Percentiles rank a stretch among this genome's conserved stretches.
These are phyloP conservation scores for Mucor circinelloides DNA, from an alignment of 371 early-diverging fungal genomes.

Conservation along the genomic window DNA sequence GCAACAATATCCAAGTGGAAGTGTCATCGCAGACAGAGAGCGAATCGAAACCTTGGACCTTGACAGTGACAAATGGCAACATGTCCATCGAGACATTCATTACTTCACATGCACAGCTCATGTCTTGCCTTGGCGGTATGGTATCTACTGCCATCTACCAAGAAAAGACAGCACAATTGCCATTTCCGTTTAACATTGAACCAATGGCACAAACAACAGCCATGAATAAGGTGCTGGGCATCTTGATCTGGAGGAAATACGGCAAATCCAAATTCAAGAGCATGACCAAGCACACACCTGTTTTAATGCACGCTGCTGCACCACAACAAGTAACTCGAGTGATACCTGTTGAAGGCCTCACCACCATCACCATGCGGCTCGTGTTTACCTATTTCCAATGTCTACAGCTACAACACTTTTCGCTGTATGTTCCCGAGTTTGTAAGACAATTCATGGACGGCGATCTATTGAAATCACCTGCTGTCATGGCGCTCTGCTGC, in stretches of 20 bases:
- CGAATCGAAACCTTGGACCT: conserved; percentile 21
- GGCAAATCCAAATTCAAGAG: conserved; percentile 34
- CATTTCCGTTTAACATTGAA: background rate
- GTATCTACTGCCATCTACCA: conserved; percentile 22
- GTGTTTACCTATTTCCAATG: conserved; percentile 31
- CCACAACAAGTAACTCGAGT: background rate
- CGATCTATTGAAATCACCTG: conserved; percentile 21
- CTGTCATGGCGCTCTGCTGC: conserved; percentile 36
- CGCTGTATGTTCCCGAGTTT: conserved; percentile 30
- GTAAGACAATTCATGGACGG: conserved; percentile 16
- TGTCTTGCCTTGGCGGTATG: conserved; percentile 26
- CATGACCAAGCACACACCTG: conserved; percentile 11
- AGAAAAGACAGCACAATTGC: conserved; percentile 16
- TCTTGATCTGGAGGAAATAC: conserved; percentile 37
- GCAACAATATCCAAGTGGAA: conserved; percentile 4
- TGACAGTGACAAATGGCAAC: conserved; percentile 34
- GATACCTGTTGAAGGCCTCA: conserved; percentile 1
- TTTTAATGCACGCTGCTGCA: background rate
- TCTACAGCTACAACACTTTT: conserved; percentile 25
- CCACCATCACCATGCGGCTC: conserved; percentile 17
- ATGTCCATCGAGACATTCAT: conserved; percentile 39
- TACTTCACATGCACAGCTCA: conserved; percentile 29
- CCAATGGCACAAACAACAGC: background rate
- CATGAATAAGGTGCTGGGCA: conserved; percentile 11
- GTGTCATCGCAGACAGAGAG: background rate